These are phyloP conservation scores for Phylloporus gajari DNA, from an alignment of 1,284 basidiomycete species.

Conservation along the genomic window DNA sequence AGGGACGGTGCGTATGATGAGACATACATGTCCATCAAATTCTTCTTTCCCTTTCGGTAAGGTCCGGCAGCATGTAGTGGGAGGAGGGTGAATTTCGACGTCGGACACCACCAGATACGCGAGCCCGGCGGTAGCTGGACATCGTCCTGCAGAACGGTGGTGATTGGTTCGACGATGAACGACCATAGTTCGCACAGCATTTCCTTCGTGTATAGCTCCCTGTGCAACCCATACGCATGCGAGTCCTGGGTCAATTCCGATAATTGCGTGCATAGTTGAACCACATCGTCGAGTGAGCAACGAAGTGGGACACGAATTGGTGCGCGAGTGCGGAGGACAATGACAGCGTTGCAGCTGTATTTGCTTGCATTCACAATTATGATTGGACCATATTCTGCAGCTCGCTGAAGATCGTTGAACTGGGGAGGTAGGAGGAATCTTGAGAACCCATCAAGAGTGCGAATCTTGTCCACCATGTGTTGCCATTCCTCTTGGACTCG, in stretches of 20 bases:
- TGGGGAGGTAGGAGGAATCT: neutral
- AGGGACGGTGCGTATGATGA: neutral
- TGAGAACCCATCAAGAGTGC: neutral
- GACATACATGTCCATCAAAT: neutral
- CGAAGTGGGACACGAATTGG: neutral
- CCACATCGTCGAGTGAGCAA: neutral
- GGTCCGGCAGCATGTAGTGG: neutral
- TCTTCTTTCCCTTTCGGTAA: neutral
- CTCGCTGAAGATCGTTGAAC: neutral
- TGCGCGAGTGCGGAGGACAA: neutral
- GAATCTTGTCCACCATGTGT: neutral
- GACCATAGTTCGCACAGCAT: neutral
- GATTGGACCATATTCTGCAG: neutral
- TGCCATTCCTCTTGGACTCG: neutral
- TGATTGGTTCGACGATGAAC: neutral
- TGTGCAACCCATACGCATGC: neutral
- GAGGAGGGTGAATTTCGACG: neutral
- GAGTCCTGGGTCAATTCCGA: neutral
- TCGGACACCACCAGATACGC: neutral
- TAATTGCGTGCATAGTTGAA: neutral
- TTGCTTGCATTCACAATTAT: neutral
- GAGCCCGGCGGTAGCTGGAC: neutral
- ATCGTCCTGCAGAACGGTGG: neutral
- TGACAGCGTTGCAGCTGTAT: neutral
- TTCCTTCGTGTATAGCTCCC: neutral